phyloP scores from a whole-genome alignment of 345 rosid species.

The Linum lewisii region DNA sequence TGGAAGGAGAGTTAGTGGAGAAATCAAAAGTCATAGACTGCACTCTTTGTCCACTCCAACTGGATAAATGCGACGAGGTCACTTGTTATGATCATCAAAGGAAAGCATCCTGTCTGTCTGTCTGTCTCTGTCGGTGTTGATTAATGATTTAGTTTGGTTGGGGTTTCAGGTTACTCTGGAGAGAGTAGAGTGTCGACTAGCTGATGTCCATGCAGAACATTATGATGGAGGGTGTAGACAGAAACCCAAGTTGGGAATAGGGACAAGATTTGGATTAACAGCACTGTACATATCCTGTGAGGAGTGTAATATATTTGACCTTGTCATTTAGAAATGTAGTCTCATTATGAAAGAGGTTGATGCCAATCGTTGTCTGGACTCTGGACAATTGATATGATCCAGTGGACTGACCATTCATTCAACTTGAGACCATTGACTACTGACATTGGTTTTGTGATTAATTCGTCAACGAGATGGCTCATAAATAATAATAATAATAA shows the following conservation, averaged over 20 bases:
- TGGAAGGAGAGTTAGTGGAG: constrained; percentile 68
- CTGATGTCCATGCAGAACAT: constrained; percentile 58
- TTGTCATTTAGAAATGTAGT: constrained; percentile 41
- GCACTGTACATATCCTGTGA: constrained; percentile 67
- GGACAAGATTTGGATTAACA: constrained; percentile 46
- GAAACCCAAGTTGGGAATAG: constrained; percentile 49
- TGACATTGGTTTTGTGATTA: no score
- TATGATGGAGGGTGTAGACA: constrained; percentile 60
- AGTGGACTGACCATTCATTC: no score
- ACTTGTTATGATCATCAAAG: neutral
- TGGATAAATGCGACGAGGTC: constrained; percentile 63
- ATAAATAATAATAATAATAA: no score
- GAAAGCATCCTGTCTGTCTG: neutral
- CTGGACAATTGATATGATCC: no score
- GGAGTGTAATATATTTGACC: constrained; percentile 54
- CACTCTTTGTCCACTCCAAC: constrained; percentile 51
- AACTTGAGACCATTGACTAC: no score
- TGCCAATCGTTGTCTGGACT: no score
- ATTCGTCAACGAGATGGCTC: no score
- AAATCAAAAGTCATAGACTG: constrained; percentile 45
- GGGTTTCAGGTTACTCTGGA: constrained; percentile 45
- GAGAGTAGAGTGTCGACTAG: constrained; percentile 41
- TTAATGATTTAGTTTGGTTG: neutral
- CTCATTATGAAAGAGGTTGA: no score
- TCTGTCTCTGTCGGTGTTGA: neutral